A percentile compares a stretch with the other conserved stretches of the same genome.
phyloP scores from a whole-genome alignment of 164 flowering plant genomes.

The Magnolia officinalis region DNA sequence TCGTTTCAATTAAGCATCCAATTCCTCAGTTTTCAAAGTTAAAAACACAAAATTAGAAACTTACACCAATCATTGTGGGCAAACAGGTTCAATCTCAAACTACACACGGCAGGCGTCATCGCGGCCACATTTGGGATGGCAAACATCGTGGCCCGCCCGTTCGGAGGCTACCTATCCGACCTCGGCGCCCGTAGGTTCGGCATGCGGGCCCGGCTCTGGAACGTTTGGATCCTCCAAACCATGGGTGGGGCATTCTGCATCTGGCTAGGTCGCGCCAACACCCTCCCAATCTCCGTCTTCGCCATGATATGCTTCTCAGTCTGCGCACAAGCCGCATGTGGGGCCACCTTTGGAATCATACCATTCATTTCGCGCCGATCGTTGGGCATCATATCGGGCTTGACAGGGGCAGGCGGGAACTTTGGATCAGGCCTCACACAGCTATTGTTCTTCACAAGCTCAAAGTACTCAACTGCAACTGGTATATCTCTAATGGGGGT shows the following conservation, averaged over 20 bases:
- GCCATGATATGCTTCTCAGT: conserved; percentile 71
- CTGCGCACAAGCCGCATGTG: conserved; percentile 74
- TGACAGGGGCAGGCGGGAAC: conserved; percentile 81
- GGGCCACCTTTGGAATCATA: conserved; percentile 67
- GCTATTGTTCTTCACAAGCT: conserved; percentile 55
- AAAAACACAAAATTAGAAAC: background rate
- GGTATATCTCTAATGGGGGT: conserved; percentile 68
- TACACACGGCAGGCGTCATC: conserved; percentile 68
- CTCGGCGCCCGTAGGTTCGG: conserved; percentile 45
- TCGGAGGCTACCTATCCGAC: conserved; percentile 67
- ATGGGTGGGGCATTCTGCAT: conserved; percentile 69
- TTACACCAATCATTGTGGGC: background rate
- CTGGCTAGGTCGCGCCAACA: conserved; percentile 54
- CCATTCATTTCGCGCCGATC: conserved; percentile 77
- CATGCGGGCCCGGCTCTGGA: conserved; percentile 73
- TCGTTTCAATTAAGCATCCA: too few relatives aligned
- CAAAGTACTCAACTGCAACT: conserved; percentile 40
- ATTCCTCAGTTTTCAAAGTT: background rate
- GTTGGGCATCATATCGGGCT: conserved; percentile 67
- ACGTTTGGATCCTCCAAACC: conserved; percentile 68
- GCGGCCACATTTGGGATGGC: conserved; percentile 81
- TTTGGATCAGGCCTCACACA: conserved; percentile 75
- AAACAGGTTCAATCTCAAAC: conserved; percentile 58
- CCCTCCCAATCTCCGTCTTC: conserved; percentile 52
- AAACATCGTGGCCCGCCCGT: conserved; percentile 61